Evolutionary conservation across 306 rosid species (phyloP).

Genomic region (Pterocarpus santalinus): DNA sequence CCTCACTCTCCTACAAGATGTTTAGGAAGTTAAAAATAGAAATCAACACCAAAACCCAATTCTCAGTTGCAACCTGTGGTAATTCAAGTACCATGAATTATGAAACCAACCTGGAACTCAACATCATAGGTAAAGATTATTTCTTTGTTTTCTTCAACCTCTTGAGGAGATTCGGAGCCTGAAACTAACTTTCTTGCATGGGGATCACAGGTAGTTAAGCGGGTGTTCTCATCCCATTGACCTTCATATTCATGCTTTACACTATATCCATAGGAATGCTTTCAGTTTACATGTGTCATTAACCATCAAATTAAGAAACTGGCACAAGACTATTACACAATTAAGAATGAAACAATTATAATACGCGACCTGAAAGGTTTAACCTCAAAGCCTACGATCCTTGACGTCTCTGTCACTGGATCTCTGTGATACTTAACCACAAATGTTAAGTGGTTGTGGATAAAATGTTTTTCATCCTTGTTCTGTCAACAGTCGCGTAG

Average conservation of each 20-base stretch:
- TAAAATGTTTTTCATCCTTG: constrained; percentile 82
- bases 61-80: background rate
- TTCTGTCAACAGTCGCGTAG: constrained; percentile 53
- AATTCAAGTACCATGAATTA: background rate
- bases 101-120: constrained; percentile 78
- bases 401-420: constrained; percentile 69
- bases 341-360: constrained; percentile 27
- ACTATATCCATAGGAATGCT: constrained; percentile 55
- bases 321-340: background rate
- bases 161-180: constrained; percentile 85
- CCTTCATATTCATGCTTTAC: constrained; percentile 85
- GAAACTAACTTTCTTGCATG: constrained; percentile 70
- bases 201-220: constrained; percentile 85
- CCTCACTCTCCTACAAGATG: constrained; percentile 75
- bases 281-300: constrained; percentile 24
- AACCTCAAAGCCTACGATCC: constrained; percentile 96
- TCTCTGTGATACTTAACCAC: constrained; percentile 81
- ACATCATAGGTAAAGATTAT: constrained; percentile 89
- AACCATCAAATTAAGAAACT: constrained; percentile 6
- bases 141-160: constrained; percentile 86
- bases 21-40: constrained; percentile 13
- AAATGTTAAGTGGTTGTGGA: constrained; percentile 85
- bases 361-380: constrained; percentile 78
- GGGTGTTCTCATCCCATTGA: constrained; percentile 64
- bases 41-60: constrained; percentile 16